Conservation (phyloP, 495 filamentous ascomycete genomes). For the Cercophora scortea region DNA sequence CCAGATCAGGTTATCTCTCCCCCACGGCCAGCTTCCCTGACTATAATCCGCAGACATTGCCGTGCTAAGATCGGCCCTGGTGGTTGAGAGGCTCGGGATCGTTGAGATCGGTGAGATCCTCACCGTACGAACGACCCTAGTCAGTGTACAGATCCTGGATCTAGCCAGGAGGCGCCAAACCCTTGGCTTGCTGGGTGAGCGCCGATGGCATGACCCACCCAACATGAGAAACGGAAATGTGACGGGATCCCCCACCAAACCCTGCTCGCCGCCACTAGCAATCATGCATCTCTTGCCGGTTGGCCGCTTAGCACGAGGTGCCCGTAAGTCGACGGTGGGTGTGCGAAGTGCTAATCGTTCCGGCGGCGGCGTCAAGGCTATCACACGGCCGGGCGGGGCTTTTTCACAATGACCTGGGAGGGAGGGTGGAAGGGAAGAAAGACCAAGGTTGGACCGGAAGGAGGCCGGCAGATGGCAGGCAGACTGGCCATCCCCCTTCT, state of each 20-base stretch:
- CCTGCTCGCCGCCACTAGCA: neutral
- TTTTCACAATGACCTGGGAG: neutral
- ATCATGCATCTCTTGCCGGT: neutral
- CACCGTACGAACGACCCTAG: neutral
- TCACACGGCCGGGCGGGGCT: neutral
- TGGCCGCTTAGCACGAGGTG: neutral
- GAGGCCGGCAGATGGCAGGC: neutral
- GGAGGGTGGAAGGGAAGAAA: neutral
- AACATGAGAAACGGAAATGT: neutral
- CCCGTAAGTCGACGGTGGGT: neutral
- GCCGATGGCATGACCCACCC: conserved; percentile 3
- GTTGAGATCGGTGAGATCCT: conserved; percentile 8
- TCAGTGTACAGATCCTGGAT: neutral
- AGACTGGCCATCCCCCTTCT: neutral
- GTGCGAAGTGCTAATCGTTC: neutral
- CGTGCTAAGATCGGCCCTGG: neutral
- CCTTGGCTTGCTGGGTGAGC: conserved; percentile 7
- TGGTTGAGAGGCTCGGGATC: neutral
- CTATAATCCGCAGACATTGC: neutral
- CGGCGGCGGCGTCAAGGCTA: neutral
- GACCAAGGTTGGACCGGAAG: neutral
- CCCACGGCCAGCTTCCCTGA: too few relatives aligned
- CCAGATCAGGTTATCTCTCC: too few relatives aligned
- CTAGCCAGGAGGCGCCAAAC: conserved; percentile 12
- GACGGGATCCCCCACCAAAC: conserved; percentile 1